phyloP scores from a whole-genome alignment of 2,329 filamentous ascomycete genomes.

The Orbilia ellipsospora region DNA sequence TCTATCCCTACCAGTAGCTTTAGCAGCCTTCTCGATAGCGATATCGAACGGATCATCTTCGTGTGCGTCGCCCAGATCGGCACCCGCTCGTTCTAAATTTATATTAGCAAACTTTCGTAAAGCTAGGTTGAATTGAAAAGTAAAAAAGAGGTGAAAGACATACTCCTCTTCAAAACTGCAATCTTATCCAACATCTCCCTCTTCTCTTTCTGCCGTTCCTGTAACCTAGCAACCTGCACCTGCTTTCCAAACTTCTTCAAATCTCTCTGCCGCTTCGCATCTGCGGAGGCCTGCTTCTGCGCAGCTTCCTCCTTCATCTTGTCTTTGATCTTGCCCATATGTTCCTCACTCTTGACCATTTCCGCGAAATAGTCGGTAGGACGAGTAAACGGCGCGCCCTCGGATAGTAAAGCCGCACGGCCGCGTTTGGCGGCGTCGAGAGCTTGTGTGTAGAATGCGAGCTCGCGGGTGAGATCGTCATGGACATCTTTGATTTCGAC shows the following conservation, averaged over 20 bases:
- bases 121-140: not conserved
- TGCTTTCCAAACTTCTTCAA: slow-evolving; percentile 99
- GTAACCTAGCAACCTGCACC: slow-evolving; percentile 93
- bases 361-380: slow-evolving; percentile 97
- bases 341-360: slow-evolving; percentile 98
- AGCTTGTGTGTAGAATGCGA: slow-evolving; percentile 91
- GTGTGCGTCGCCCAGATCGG: slow-evolving; percentile 72
- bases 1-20: slow-evolving; percentile 61
- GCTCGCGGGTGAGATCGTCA: slow-evolving; percentile 90
- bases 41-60: slow-evolving; percentile 94
- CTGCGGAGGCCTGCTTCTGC: slow-evolving; percentile 87
- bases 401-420: slow-evolving; percentile 79
- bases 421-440: slow-evolving; percentile 80
- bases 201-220: slow-evolving; percentile 93
- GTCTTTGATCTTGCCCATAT: slow-evolving; percentile 96
- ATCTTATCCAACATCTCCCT: slow-evolving; percentile 95
- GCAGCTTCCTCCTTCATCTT: slow-evolving; percentile 93
- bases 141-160: slow-evolving; percentile 62
- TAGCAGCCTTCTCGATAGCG: slow-evolving; percentile 77
- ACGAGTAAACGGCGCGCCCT: slow-evolving; percentile 85
- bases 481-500: slow-evolving; percentile 83
- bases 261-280: slow-evolving; percentile 90
- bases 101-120: slow-evolving; percentile 15
- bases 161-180: slow-evolving; percentile 93
- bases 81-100: slow-evolving; percentile 81